phyloP scores from a whole-genome alignment of 768 basidiomycete species.

The Boletus pseudopeckii region DNA sequence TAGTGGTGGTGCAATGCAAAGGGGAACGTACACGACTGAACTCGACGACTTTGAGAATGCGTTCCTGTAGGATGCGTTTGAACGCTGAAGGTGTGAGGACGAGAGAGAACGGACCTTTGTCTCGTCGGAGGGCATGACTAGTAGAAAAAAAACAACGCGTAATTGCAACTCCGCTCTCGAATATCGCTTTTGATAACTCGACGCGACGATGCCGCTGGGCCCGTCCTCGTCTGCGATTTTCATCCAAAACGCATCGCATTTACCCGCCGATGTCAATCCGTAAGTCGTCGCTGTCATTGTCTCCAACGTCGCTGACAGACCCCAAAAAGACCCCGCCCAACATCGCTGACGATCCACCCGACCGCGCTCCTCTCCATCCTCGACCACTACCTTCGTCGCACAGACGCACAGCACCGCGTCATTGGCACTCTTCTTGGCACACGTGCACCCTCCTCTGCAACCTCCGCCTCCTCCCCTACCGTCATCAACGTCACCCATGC shows the following conservation, averaged over 20 bases:
- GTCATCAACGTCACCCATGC: constrained; percentile 73
- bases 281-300: constrained; percentile 21
- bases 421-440: constrained; percentile 93
- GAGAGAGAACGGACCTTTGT: constrained; percentile 58
- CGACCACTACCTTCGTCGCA: constrained; percentile 92
- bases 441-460: constrained; percentile 47
- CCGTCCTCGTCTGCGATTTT: constrained; percentile 44
- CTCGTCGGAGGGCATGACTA: constrained; percentile 82
- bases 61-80: constrained; percentile 44
- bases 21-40: constrained; percentile 69
- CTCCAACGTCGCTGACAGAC: neutral
- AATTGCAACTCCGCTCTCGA: constrained; percentile 33
- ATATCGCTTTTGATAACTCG: constrained; percentile 6
- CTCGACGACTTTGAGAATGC: constrained; percentile 78
- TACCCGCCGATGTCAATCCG: constrained; percentile 32
- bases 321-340: constrained; percentile 57
- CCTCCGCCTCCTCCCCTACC: constrained; percentile 1
- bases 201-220: constrained; percentile 45
- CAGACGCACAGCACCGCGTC: constrained; percentile 77
- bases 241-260: constrained; percentile 34
- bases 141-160: constrained; percentile 2
- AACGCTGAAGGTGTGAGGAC: neutral
- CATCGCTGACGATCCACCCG: constrained; percentile 80
- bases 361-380: constrained; percentile 93
- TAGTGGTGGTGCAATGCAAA: neutral